Conservation (phyloP, 225 moss, liverwort and hornwort species). For the Ulota crispa region DNA sequence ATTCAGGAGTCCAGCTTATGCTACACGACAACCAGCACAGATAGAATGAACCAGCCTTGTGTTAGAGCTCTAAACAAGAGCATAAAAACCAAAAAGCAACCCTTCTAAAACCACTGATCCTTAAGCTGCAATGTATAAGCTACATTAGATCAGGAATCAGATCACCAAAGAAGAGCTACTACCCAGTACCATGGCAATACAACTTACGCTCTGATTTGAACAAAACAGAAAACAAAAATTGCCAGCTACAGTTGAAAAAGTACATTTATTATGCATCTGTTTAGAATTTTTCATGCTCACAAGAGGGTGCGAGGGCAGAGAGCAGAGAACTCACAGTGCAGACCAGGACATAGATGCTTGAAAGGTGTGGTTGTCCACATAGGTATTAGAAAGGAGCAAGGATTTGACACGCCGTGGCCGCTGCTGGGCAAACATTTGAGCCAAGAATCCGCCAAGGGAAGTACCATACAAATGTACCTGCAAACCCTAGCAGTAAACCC, state of each 20-base stretch:
- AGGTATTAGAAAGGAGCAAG: constrained; percentile 91
- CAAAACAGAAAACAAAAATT: background rate
- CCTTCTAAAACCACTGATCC: background rate
- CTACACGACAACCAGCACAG: constrained; percentile 45
- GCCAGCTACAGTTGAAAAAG: background rate
- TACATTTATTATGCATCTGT: too few relatives aligned
- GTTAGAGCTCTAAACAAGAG: constrained; percentile 10
- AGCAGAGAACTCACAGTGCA: constrained; percentile 63
- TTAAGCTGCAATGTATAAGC: background rate
- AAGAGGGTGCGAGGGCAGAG: background rate
- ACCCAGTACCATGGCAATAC: background rate
- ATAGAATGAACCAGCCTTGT: constrained; percentile 2
- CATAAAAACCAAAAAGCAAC: constrained; percentile 11
- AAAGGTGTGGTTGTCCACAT: constrained; percentile 78
- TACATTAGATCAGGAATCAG: background rate
- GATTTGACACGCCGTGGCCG: constrained; percentile 91
- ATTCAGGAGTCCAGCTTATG: constrained; percentile 93
- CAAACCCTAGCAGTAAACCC: constrained; percentile 17
- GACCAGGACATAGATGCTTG: constrained; percentile 82
- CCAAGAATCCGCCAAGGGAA: constrained; percentile 90
- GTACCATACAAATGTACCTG: constrained; percentile 97
- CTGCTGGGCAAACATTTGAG: constrained; percentile 86
- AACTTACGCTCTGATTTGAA: background rate
- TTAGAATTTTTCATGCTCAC: background rate
- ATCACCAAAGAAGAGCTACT: background rate